A percentile compares a stretch with the other conserved stretches of the same genome.
Evolutionary conservation across 192 early-diverging fungal species (phyloP).

Genomic region (Chytriomyces sp.): DNA sequence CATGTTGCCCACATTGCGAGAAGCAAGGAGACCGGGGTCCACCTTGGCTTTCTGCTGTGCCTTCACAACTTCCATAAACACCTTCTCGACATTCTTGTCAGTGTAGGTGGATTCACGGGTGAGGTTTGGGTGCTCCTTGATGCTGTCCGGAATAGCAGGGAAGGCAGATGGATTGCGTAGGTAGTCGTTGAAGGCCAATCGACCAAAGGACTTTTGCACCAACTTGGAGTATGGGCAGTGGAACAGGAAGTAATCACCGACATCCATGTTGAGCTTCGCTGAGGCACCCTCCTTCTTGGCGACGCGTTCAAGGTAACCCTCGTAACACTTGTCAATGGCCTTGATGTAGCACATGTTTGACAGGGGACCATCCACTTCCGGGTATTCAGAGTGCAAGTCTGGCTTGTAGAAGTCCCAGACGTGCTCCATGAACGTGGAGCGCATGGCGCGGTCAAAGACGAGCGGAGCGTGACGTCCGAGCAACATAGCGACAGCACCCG

Average conservation of each 20-base stretch:
- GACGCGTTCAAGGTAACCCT: conserved; percentile 68
- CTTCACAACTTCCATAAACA: conserved; percentile 83
- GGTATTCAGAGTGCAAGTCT: conserved; percentile 95
- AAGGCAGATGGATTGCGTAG: conserved; percentile 69
- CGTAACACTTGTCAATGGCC: conserved; percentile 88
- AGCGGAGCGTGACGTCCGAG: conserved; percentile 92
- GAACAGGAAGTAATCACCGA: conserved; percentile 84
- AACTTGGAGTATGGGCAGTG: conserved; percentile 99
- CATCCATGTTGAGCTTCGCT: conserved; percentile 51
- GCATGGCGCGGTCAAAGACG: conserved; percentile 86
- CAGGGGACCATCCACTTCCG: conserved; percentile 94
- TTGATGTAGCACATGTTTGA: conserved; percentile 90
- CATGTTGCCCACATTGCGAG: conserved; percentile 95
- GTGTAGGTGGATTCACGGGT: conserved; percentile 73
- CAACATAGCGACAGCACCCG: conserved; percentile 87
- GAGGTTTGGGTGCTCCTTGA: conserved; percentile 61
- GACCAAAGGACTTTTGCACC: conserved; percentile 91
- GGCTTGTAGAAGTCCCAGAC: conserved; percentile 99
- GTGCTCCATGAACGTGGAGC: conserved; percentile 94
- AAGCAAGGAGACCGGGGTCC: conserved; percentile 71
- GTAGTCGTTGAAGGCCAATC: conserved; percentile 93
- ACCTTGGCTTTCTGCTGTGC: conserved; percentile 73
- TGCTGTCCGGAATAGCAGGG: conserved; percentile 30
- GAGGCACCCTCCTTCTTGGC: conserved; percentile 35
- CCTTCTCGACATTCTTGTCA: conserved; percentile 90